Percentiles rank a stretch among this genome's conserved stretches.
Conservation (phyloP, 306 rosid genomes). For the Rosa lucieae region DNA sequence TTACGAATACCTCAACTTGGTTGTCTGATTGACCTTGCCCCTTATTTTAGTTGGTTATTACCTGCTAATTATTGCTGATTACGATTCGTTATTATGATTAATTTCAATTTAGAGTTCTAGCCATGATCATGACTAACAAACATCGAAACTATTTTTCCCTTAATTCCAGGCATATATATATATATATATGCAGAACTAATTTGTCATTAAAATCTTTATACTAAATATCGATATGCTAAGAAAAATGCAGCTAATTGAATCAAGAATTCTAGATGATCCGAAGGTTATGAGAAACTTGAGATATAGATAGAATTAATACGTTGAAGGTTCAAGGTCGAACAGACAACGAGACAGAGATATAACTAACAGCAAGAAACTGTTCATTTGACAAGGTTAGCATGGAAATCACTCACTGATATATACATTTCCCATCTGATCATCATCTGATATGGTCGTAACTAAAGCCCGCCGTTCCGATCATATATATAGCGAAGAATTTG, state of each 20-base stretch:
- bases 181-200: background rate
- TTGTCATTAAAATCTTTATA: background rate
- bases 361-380: slow-evolving; percentile 20
- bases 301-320: background rate
- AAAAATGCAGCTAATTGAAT: background rate
- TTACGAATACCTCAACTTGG: slow-evolving; percentile 30
- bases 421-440: background rate
- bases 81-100: background rate
- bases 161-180: background rate
- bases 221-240: background rate
- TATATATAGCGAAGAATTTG: background rate
- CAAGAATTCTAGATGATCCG: background rate
- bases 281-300: background rate
- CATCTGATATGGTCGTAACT: background rate
- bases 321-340: slow-evolving; percentile 39
- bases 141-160: background rate
- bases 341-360: slow-evolving; percentile 44
- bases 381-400: slow-evolving; percentile 33
- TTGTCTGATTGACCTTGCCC: slow-evolving; percentile 22
- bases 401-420: slow-evolving; percentile 19
- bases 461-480: background rate
- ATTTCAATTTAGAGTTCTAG: background rate
- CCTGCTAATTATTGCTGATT: background rate
- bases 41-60: background rate
- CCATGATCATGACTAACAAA: background rate